A percentile compares a stretch with the other conserved stretches of the same genome.
Evolutionary conservation across 2,329 filamentous ascomycete genomes (phyloP).

Genomic region (Aspergillus ustus): DNA sequence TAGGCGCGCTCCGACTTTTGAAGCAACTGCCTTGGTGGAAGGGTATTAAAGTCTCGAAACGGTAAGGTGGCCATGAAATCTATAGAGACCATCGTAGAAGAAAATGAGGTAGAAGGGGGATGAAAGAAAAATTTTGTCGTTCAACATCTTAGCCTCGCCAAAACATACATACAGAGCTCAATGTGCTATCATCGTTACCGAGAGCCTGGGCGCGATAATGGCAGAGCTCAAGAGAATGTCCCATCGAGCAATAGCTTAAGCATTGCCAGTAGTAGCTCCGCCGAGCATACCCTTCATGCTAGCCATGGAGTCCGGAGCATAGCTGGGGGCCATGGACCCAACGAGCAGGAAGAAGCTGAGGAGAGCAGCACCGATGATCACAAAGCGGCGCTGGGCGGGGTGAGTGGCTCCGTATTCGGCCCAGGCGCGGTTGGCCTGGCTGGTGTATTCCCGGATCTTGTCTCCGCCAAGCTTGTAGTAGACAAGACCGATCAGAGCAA

Average conservation of each 20-base stretch:
- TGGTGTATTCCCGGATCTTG: conserved; percentile 78
- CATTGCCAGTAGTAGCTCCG: conserved; percentile 38
- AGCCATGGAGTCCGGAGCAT: conserved; percentile 42
- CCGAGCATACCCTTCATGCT: conserved; percentile 43
- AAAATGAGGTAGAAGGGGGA: not conserved
- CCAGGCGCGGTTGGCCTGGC: conserved; percentile 76
- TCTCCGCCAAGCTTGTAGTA: conserved; percentile 76
- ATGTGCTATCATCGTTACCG: not conserved
- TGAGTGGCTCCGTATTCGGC: conserved; percentile 80
- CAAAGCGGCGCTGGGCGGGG: conserved; percentile 77
- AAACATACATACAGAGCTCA: not conserved
- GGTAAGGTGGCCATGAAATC: conserved; percentile 16
- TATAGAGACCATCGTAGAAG: conserved; percentile 7
- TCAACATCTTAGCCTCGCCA: conserved; percentile 8
- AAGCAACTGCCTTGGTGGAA: conserved; percentile 16
- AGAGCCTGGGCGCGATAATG: not conserved
- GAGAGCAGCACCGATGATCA: conserved; percentile 68
- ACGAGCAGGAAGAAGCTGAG: conserved; percentile 73
- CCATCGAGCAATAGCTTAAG: conserved; percentile 26
- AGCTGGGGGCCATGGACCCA: conserved; percentile 62
- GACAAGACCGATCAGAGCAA: conserved; percentile 69
- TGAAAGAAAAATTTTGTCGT: conserved; percentile 18
- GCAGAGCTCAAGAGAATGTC: not conserved
- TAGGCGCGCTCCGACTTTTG: conserved; percentile 17
- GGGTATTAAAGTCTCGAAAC: conserved; percentile 24